A percentile compares a stretch with the other conserved stretches of the same genome.
Evolutionary conservation across 179 eudicot genomes (phyloP).

Genomic region (Sideroxylon spinosum): DNA sequence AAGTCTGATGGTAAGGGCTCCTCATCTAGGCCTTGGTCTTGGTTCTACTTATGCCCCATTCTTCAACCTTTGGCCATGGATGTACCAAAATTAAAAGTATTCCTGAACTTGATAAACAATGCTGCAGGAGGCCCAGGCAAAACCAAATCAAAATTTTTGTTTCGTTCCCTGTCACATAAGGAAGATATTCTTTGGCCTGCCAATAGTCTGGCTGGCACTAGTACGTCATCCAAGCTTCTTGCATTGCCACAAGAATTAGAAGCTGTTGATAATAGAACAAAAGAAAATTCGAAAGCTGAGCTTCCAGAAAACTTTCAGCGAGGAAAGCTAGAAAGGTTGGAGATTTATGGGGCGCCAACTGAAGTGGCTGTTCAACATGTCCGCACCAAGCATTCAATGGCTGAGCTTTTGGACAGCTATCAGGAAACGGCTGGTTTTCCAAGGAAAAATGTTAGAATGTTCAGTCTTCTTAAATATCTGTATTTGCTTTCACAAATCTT

Average conservation of each 20-base stretch:
- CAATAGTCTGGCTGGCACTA: constrained; percentile 19
- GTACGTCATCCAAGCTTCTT: constrained; percentile 26
- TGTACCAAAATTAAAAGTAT: too few species aligned
- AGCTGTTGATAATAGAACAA: constrained; percentile 20
- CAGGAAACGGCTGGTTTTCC: constrained; percentile 34
- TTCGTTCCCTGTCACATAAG: constrained; percentile 36
- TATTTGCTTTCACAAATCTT: constrained; percentile 7
- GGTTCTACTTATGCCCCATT: too few species aligned
- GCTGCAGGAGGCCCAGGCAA: constrained; percentile 44
- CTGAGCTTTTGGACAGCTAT: constrained; percentile 59
- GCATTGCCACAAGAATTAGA: constrained; percentile 35
- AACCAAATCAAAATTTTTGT: constrained; percentile 30
- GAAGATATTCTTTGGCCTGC: constrained; percentile 24
- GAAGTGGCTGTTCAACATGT: constrained; percentile 20
- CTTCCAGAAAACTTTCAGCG: constrained; percentile 42
- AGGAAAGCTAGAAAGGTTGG: constrained; percentile 22
- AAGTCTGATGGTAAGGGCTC: too few species aligned
- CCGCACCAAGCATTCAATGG: constrained; percentile 42
- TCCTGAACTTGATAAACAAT: constrained; percentile 11
- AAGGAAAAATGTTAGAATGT: constrained; percentile 31
- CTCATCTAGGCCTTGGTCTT: too few species aligned
- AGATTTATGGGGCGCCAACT: constrained; percentile 13
- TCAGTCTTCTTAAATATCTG: constrained; percentile 21
- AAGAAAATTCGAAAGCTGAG: constrained; percentile 37
- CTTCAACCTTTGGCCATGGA: too few species aligned